Base-by-base conservation (phyloP, 2,329 filamentous ascomycete species). In the Aspergillus sp. region DNA sequence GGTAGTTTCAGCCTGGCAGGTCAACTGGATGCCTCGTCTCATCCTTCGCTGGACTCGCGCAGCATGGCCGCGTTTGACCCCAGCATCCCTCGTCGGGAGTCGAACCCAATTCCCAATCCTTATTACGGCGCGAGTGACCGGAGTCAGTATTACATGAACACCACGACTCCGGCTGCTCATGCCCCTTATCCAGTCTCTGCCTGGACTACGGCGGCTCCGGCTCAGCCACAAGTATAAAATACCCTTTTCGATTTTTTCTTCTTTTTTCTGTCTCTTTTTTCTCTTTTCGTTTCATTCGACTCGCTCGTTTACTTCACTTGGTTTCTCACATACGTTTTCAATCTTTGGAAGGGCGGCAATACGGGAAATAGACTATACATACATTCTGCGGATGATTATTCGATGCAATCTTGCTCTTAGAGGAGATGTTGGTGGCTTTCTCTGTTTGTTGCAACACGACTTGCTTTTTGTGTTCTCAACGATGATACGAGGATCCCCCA, bases 191-290 rank as follows among this genome's bases (percentile, higher is more conserved):
- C 73, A 9, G 67, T 76, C 20, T 68, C 74, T 14, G 65, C 73
- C 14, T 77, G 75, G 75, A 73, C 73, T n/a, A 74, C 75, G 11
- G 69, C 74, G 12, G 71, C 75, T 45, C 68, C 73, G 18, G 71
- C 74, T 31, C 74, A 76, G 58, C 74, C 74, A 29, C 73, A 75
- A 62, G 76, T 77, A 36, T 77, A 68, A 74, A 29, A 18, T 20
- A 31, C 55, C 42, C 32, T 58, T 53, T 57, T 55, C 47, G 45
- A 4, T 53, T n/a, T 55, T 52, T 54, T 52, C 60, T 47, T 57
- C 3, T 22, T 3, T 22, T 22, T 22, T 22, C 22, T 22, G 50
- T 24, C 55, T 52, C 54, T 52, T 61, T 3, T 47, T 56, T 58
- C 61, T 63, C 47, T 61, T 58, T 54, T 54, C 24, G 26, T 31